Conservation (phyloP, 257 asterid genomes). For the Gentiana straminea region DNA sequence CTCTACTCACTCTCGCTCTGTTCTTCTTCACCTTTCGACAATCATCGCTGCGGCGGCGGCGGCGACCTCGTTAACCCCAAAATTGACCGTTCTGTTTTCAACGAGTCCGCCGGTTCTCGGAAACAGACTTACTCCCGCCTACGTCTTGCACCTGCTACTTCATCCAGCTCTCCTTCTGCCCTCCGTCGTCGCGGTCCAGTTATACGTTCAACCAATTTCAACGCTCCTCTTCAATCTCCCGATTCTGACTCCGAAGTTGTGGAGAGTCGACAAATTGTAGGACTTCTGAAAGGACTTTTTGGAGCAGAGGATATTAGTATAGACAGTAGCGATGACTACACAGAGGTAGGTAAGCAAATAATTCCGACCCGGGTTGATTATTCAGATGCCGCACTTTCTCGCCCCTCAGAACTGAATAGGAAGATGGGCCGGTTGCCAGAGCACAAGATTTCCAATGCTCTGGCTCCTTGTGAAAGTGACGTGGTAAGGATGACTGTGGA, state of each 20-base stretch:
- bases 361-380: constrained; percentile 42
- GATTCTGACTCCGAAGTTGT: constrained; percentile 44
- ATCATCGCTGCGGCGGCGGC: constrained; percentile 34
- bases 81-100: constrained; percentile 80
- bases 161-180: constrained; percentile 21
- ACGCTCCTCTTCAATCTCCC: constrained; percentile 8
- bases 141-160: constrained; percentile 65
- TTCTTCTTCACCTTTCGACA: constrained; percentile 42
- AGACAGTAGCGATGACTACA: constrained; percentile 9
- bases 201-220: constrained; percentile 33
- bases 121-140: constrained; percentile 80
- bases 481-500: too few relatives aligned
- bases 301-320: constrained; percentile 19
- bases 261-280: constrained; percentile 29
- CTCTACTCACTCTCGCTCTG: constrained; percentile 59
- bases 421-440: constrained; percentile 50
- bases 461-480: constrained; percentile 6
- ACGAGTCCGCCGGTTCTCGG: constrained; percentile 82
- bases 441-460: constrained; percentile 9
- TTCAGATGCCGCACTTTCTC: constrained; percentile 16
- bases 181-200: constrained; percentile 66
- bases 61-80: constrained; percentile 55
- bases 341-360: constrained; percentile 14
- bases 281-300: constrained; percentile 46
- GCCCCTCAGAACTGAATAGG: constrained; percentile 27